A percentile compares a stretch with the other conserved stretches of the same genome.
These are phyloP conservation scores for Panicum hallii DNA, from an alignment of 202 grass and related monocot genomes.

Conservation along the genomic window DNA sequence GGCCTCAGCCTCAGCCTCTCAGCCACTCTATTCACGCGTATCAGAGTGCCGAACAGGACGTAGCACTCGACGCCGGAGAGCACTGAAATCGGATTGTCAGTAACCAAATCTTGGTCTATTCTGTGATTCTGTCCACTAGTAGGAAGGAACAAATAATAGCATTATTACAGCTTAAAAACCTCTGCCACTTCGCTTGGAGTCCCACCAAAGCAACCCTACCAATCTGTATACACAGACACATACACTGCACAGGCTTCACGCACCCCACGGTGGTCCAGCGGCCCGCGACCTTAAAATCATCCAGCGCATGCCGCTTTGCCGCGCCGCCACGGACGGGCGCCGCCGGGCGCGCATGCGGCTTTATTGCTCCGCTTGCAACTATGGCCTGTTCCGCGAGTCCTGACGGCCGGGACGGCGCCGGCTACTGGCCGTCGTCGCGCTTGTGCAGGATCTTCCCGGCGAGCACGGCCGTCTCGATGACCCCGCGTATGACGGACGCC, in stretches of 20 bases:
- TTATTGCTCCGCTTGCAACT: constrained; percentile 11
- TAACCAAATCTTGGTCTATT: background rate
- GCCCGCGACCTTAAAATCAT: background rate
- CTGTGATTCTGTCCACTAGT: background rate
- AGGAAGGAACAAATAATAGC: background rate
- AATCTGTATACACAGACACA: background rate
- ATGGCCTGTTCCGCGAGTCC: background rate
- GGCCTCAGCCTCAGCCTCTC: too few relatives aligned
- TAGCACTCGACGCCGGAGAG: background rate
- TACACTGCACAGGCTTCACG: background rate
- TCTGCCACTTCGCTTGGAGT: background rate
- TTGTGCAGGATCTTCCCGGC: constrained; percentile 87
- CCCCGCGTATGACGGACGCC: constrained; percentile 62
- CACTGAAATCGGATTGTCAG: background rate
- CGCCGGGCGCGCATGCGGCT: background rate
- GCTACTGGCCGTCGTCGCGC: constrained; percentile 56
- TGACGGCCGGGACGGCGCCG: background rate
- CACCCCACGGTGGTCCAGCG: background rate
- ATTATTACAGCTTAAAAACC: background rate
- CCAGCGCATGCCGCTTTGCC: background rate
- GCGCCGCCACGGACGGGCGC: constrained; percentile 3
- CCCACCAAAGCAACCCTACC: background rate
- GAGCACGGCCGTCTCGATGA: constrained; percentile 90
- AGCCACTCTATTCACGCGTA: too few relatives aligned
- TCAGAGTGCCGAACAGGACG: too few relatives aligned